These are phyloP conservation scores for Wickerhamia fluorescens DNA, from an alignment of 805 yeast species.

Conservation along the genomic window DNA sequence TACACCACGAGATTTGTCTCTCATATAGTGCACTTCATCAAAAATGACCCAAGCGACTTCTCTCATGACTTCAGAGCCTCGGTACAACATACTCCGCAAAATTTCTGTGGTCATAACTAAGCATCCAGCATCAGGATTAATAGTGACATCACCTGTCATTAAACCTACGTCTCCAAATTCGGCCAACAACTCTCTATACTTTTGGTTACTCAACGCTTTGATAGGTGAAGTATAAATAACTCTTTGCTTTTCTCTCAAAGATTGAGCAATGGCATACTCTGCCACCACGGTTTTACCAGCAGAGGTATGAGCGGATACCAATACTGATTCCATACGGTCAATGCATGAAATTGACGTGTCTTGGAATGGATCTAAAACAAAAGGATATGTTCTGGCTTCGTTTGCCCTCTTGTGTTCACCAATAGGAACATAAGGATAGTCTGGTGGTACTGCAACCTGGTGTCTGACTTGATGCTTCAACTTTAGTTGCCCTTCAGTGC, in stretches of 20 bases:
- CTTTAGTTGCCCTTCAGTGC: conserved; percentile 44
- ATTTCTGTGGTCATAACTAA: conserved; percentile 98
- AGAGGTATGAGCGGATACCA: conserved; percentile 96
- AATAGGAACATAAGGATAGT: conserved; percentile 81
- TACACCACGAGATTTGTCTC: conserved; percentile 97
- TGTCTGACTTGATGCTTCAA: conserved; percentile 92
- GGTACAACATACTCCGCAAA: conserved; percentile 89
- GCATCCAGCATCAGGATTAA: conserved; percentile 97
- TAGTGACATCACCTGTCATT: conserved; percentile 99
- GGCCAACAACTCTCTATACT: conserved; percentile 83
- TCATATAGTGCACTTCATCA: conserved; percentile 98
- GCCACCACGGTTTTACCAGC: conserved; percentile 98
- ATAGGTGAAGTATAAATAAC: conserved; percentile 95
- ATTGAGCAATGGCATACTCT: conserved; percentile 94
- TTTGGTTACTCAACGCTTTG: conserved; percentile 90
- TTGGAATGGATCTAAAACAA: conserved; percentile 93
- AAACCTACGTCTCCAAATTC: conserved; percentile 96
- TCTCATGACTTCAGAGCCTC: conserved; percentile 97
- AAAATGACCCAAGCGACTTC: conserved; percentile 99
- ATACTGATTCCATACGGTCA: conserved; percentile 87
- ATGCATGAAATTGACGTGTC: conserved; percentile 95
- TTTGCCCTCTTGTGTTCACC: conserved; percentile 72
- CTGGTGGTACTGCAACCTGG: conserved; percentile 94
- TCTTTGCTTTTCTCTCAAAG: conserved; percentile 84
- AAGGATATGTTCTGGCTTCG: conserved; percentile 89